phyloP scores from a whole-genome alignment of 768 basidiomycete genomes.

The Leucocoprinus birnbaumii region DNA sequence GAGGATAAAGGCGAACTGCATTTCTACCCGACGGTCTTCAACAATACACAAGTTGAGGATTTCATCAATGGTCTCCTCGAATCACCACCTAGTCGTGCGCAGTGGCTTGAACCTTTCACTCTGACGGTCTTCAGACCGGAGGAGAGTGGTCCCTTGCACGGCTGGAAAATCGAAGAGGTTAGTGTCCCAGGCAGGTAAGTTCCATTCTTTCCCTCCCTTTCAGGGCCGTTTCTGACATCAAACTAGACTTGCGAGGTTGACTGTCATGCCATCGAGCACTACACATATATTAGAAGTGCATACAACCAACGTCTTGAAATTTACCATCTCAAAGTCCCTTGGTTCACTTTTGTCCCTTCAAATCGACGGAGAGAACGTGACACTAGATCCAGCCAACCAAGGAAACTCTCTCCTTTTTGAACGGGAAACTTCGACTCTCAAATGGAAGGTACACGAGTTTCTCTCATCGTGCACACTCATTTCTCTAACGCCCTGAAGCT shows the following conservation, averaged over 20 bases:
- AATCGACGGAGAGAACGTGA: background rate
- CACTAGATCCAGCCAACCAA: background rate
- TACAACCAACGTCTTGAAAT: conserved; percentile 14
- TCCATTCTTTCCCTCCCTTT: background rate
- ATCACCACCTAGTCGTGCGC: background rate
- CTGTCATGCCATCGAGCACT: conserved; percentile 17
- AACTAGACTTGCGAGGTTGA: conserved; percentile 36
- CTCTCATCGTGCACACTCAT: background rate
- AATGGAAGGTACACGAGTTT: conserved; percentile 8
- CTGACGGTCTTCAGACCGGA: conserved; percentile 69
- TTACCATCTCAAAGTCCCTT: conserved; percentile 8
- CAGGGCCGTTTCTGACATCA: background rate
- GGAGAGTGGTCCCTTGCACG: conserved; percentile 69
- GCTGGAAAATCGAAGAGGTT: conserved; percentile 62
- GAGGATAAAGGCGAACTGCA: conserved; percentile 66
- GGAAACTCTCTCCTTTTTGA: background rate
- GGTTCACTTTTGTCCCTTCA: background rate
- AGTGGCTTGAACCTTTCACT: conserved; percentile 43
- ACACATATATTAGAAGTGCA: background rate
- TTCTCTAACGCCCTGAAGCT: conserved; percentile 6
- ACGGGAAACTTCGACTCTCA: background rate
- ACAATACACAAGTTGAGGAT: conserved; percentile 46
- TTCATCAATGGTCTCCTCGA: conserved; percentile 45
- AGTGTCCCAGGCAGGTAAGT: conserved; percentile 66
- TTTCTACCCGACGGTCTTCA: conserved; percentile 66